These are phyloP conservation scores for Pyrus pyrifolia DNA, from an alignment of 306 rosid genomes.

Conservation along the genomic window DNA sequence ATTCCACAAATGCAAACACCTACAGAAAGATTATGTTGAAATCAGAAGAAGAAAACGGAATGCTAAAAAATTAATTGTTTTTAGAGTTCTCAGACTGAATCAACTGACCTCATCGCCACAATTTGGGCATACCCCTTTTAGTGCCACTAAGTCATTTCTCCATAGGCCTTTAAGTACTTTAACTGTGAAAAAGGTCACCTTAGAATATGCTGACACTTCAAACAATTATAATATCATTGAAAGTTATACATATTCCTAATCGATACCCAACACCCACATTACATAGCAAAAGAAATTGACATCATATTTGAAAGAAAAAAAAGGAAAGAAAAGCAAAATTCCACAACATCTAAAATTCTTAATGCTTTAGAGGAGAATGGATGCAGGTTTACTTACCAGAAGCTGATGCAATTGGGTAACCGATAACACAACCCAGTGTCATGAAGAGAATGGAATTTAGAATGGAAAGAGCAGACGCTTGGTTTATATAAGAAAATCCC, in stretches of 20 bases:
- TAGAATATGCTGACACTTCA: neutral
- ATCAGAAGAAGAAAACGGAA: neutral
- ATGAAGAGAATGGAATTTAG: constrained; percentile 48
- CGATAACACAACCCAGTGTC: constrained; percentile 51
- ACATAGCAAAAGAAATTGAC: neutral
- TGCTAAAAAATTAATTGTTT: neutral
- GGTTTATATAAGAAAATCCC: constrained; percentile 40
- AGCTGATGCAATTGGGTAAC: constrained; percentile 69
- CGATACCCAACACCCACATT: neutral
- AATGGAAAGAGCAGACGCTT: constrained; percentile 36
- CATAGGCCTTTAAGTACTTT: constrained; percentile 79
- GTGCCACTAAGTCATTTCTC: constrained; percentile 73
- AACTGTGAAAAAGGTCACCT: constrained; percentile 33
- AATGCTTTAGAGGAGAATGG: neutral
- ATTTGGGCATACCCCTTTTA: constrained; percentile 85
- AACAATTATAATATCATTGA: neutral
- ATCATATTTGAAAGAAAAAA: neutral
- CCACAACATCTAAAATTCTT: neutral
- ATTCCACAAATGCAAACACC: constrained; percentile 92
- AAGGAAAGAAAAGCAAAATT: neutral
- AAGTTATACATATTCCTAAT: neutral
- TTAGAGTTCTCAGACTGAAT: neutral
- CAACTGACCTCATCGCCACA: constrained; percentile 85
- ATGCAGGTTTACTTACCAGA: constrained; percentile 46
- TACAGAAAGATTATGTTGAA: constrained; percentile 19